These are phyloP conservation scores for Aspergillus intermedius DNA, from an alignment of 2,329 filamentous ascomycete genomes.

Conservation along the genomic window DNA sequence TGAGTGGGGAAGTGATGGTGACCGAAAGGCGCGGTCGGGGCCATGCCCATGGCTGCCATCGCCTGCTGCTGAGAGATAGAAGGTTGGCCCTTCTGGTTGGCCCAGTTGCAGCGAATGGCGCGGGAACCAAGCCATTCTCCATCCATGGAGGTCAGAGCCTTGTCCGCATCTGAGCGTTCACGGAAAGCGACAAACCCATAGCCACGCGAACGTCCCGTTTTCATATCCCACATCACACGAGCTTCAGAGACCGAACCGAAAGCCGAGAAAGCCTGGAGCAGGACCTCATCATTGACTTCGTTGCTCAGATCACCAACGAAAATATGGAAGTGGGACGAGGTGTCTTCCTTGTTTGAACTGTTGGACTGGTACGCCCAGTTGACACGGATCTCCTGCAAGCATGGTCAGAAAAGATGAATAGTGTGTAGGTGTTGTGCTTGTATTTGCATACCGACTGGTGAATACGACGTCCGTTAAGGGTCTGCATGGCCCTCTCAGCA, in stretches of 20 bases:
- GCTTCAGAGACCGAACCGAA: constrained; percentile 96
- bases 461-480: constrained; percentile 87
- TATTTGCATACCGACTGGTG: constrained; percentile 73
- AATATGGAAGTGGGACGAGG: constrained; percentile 96
- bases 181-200: constrained; percentile 98
- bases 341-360: constrained; percentile 89
- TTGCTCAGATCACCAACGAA: constrained; percentile 97
- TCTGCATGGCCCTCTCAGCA: constrained; percentile 94
- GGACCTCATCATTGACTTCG: constrained; percentile 94
- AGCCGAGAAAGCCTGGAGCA: constrained; percentile 88
- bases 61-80: constrained; percentile 97
- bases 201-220: constrained; percentile 92
- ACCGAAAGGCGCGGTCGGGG: constrained; percentile 89
- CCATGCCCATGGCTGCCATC: constrained; percentile 97
- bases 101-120: constrained; percentile 99
- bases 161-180: constrained; percentile 87
- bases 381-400: constrained; percentile 81
- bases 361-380: constrained; percentile 99
- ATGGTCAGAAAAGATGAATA: constrained; percentile 9
- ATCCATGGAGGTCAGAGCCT: constrained; percentile 95
- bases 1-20: constrained; percentile 98
- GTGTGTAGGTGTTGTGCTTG: neutral
- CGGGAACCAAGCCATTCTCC: constrained; percentile 98
- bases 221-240: constrained; percentile 99
- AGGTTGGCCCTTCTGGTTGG: constrained; percentile 99